A percentile compares a stretch with the other conserved stretches of the same genome.
phyloP scores from a whole-genome alignment of 2,329 filamentous ascomycete genomes.

The Thelonectria rubi region DNA sequence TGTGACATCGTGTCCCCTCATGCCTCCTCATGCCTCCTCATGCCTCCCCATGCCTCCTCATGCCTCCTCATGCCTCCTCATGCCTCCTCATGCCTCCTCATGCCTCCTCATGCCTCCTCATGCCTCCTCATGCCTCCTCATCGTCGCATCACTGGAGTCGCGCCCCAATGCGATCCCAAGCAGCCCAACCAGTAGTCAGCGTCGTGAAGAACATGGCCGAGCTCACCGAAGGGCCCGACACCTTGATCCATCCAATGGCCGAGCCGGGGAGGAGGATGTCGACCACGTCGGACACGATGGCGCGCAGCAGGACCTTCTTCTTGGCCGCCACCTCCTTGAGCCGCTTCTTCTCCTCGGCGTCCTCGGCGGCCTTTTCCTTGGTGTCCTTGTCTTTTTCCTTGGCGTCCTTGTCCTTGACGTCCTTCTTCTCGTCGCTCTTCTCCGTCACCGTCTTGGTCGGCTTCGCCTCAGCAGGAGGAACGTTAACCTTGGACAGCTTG shows the following conservation, averaged over 20 bases:
- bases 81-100: not conserved
- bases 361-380: slow-evolving; percentile 31
- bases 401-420: slow-evolving; percentile 26
- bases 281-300: slow-evolving; percentile 64
- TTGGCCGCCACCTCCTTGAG: slow-evolving; percentile 47
- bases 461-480: slow-evolving; percentile 10
- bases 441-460: slow-evolving; percentile 20
- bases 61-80: not conserved
- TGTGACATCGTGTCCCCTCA: not conserved
- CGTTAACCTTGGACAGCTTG: slow-evolving; percentile 50
- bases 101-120: not conserved
- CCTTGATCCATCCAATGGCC: slow-evolving; percentile 67
- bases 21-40: not conserved
- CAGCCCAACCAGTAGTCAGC: slow-evolving; percentile 65
- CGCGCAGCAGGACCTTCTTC: slow-evolving; percentile 53
- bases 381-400: slow-evolving; percentile 24
- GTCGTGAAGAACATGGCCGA: slow-evolving; percentile 69
- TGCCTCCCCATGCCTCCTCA: not conserved
- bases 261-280: slow-evolving; percentile 71
- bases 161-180: slow-evolving; percentile 64
- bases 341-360: slow-evolving; percentile 48
- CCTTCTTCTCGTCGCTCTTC: slow-evolving; percentile 28
- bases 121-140: not conserved
- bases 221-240: slow-evolving; percentile 62
- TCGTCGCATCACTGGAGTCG: slow-evolving; percentile 32